Evolutionary conservation across 345 rosid species (phyloP).

Genomic region (Rhodomyrtus tomentosa): DNA sequence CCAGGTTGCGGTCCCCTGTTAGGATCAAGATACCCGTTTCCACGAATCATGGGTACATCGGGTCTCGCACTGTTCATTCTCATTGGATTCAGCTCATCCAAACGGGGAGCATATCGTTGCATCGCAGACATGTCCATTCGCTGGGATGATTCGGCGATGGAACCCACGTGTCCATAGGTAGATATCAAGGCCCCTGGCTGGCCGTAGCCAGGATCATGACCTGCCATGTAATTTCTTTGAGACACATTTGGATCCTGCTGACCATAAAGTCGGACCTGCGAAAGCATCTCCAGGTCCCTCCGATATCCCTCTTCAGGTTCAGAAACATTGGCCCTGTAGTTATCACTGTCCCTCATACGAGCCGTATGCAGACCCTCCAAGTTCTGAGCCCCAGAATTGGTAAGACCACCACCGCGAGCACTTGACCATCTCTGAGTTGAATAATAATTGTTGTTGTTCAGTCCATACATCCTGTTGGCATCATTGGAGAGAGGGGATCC

Average conservation of each 20-base stretch:
- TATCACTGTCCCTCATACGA: constrained; percentile 9
- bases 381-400: background rate
- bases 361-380: constrained; percentile 13
- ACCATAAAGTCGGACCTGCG: constrained; percentile 20
- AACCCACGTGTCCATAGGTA: constrained; percentile 9
- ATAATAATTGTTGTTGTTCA: constrained; percentile 5
- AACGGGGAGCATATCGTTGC: constrained; percentile 52
- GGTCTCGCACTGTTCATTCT: constrained; percentile 24
- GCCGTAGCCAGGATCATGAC: constrained; percentile 7
- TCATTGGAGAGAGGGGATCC: constrained; percentile 15
- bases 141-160: constrained; percentile 10
- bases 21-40: constrained; percentile 10
- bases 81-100: constrained; percentile 42
- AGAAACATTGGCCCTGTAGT: constrained; percentile 11
- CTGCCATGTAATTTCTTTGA: constrained; percentile 17
- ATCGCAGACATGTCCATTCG: constrained; percentile 27
- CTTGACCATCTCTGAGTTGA: constrained; percentile 7
- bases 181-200: constrained; percentile 21
- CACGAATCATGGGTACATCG: constrained; percentile 14
- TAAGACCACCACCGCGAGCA: constrained; percentile 1
- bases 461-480: constrained; percentile 15
- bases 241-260: constrained; percentile 7
- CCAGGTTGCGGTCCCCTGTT: constrained; percentile 8
- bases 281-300: constrained; percentile 9
- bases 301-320: constrained; percentile 1